These are phyloP conservation scores for Yamadazyma conglobata DNA, from an alignment of 1,139 yeast genomes.

Conservation along the genomic window DNA sequence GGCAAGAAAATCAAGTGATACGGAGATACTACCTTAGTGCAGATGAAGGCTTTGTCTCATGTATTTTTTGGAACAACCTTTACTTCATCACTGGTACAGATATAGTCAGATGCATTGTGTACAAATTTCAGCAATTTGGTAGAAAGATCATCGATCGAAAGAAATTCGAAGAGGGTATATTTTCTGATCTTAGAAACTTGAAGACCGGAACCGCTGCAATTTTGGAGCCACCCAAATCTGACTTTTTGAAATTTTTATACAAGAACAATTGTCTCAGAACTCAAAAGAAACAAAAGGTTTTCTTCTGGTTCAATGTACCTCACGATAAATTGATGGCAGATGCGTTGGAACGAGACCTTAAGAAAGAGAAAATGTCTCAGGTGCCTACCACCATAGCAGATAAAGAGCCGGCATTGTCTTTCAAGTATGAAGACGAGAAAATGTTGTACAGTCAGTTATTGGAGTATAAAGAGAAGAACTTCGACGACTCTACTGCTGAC, in stretches of 20 bases:
- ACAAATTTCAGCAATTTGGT: conserved; percentile 88
- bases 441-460: conserved; percentile 48
- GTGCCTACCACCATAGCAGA: conserved; percentile 58
- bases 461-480: conserved; percentile 29
- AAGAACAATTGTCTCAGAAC: conserved; percentile 87
- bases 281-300: conserved; percentile 95
- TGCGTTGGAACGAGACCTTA: conserved; percentile 88
- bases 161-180: conserved; percentile 95
- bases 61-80: conserved; percentile 89
- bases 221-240: conserved; percentile 83
- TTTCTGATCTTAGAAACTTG: conserved; percentile 81
- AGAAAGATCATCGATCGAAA: conserved; percentile 79
- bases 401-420: conserved; percentile 62
- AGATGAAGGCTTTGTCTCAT: conserved; percentile 87
- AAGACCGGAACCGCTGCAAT: conserved; percentile 89
- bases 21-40: conserved; percentile 81
- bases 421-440: conserved; percentile 49
- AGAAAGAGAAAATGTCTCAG: conserved; percentile 63
- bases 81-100: conserved; percentile 95
- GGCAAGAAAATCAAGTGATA: conserved; percentile 88
- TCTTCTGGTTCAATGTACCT: conserved; percentile 94
- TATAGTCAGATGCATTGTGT: conserved; percentile 87
- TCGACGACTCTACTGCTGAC: conserved; percentile 10
- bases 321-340: conserved; percentile 92
- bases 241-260: conserved; percentile 78